These are phyloP conservation scores for Clarireedia hainanense DNA, from an alignment of 2,329 filamentous ascomycete species.

Conservation along the genomic window DNA sequence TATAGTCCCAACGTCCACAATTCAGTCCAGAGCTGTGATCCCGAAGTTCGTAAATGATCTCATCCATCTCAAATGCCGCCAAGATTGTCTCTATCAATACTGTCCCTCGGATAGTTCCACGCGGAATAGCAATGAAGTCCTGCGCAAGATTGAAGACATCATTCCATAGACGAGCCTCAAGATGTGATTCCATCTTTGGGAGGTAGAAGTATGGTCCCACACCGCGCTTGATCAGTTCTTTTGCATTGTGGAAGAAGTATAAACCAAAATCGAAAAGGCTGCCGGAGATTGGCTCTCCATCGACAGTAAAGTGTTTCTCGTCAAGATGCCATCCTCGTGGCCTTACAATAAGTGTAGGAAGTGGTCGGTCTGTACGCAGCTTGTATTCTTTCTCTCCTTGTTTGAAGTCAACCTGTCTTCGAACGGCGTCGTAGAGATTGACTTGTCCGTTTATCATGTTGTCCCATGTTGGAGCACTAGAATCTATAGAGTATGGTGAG, in stretches of 20 bases:
- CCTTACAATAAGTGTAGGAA: conserved; percentile 88
- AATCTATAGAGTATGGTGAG: conserved; percentile 51
- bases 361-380: conserved; percentile 78
- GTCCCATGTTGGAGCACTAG: conserved; percentile 92
- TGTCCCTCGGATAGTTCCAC: conserved; percentile 89
- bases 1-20: conserved; percentile 99
- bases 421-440: conserved; percentile 94
- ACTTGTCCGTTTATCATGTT: conserved; percentile 99
- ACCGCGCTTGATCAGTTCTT: conserved; percentile 76
- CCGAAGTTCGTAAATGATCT: conserved; percentile 98
- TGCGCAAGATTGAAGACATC: conserved; percentile 94
- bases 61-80: conserved; percentile 98
- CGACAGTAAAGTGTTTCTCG: conserved; percentile 95
- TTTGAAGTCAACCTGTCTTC: conserved; percentile 92
- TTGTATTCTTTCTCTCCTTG: conserved; percentile 95
- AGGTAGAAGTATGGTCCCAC: conserved; percentile 95
- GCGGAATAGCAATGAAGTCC: conserved; percentile 81
- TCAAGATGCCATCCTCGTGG: conserved; percentile 96
- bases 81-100: conserved; percentile 97
- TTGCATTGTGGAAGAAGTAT: conserved; percentile 98
- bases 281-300: conserved; percentile 89
- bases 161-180: conserved; percentile 96
- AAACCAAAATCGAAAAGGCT: conserved; percentile 94
- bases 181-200: conserved; percentile 95
- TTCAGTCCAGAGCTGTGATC: conserved; percentile 95